Conservation (phyloP, 2,329 filamentous ascomycete genomes). For the Neonectria faginata region DNA sequence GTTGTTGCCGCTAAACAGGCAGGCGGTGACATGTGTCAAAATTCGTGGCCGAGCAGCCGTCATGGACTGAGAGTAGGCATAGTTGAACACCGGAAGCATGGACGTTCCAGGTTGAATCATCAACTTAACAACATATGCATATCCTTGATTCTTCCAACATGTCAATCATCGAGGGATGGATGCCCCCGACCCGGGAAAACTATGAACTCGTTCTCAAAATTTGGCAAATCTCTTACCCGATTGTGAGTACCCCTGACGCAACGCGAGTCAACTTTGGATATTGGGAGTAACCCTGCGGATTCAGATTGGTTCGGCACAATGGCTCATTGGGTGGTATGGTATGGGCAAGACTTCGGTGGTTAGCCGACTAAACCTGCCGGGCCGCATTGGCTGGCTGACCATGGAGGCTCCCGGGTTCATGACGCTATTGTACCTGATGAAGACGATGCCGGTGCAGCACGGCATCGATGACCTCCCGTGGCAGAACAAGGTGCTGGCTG, state of each 20-base stretch:
- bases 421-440: conserved; percentile 83
- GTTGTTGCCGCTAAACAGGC: background rate
- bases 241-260: conserved; percentile 55
- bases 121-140: background rate
- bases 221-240: conserved; percentile 65
- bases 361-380: conserved; percentile 86
- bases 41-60: conserved; percentile 33
- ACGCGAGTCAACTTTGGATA: background rate
- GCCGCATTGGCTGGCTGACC: conserved; percentile 85
- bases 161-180: conserved; percentile 64
- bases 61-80: background rate
- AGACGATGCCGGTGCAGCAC: conserved; percentile 69
- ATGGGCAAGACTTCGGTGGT: conserved; percentile 90
- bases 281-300: conserved; percentile 22
- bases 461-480: conserved; percentile 73
- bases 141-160: conserved; percentile 46
- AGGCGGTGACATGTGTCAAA: conserved; percentile 45
- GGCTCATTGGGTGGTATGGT: conserved; percentile 82
- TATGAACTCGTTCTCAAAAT: conserved; percentile 64
- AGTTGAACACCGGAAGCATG: conserved; percentile 30
- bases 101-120: background rate
- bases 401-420: conserved; percentile 88
- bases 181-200: conserved; percentile 69
- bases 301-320: conserved; percentile 80
- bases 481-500: conserved; percentile 82